These are phyloP conservation scores for Coemansia sp. DNA, from an alignment of 192 early-diverging fungal genomes.

Conservation along the genomic window DNA sequence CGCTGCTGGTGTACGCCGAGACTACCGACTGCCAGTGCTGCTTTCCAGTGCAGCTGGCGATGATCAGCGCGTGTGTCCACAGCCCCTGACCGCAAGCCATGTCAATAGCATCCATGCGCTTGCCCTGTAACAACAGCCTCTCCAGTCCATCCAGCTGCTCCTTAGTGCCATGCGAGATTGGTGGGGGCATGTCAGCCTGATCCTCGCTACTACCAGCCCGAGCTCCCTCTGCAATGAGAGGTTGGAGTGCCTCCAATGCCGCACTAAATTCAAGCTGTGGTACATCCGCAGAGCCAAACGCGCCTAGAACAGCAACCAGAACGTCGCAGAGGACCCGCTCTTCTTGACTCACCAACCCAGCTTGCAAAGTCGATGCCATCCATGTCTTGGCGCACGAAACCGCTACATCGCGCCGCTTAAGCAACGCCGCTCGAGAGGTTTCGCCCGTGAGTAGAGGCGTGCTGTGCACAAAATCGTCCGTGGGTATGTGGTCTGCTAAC, in stretches of 20 bases:
- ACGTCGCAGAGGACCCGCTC: slow-evolving; percentile 37
- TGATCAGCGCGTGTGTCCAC: slow-evolving; percentile 91
- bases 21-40: slow-evolving; percentile 83
- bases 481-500: slow-evolving; percentile 53
- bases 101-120: slow-evolving; percentile 48
- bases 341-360: slow-evolving; percentile 5
- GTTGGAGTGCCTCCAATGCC: slow-evolving; percentile 58
- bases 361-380: slow-evolving; percentile 7
- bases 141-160: slow-evolving; percentile 43
- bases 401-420: slow-evolving; percentile 49
- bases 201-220: slow-evolving; percentile 37
- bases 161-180: slow-evolving; percentile 19
- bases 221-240: slow-evolving; percentile 41
- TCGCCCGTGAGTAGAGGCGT: slow-evolving; percentile 67
- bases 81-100: slow-evolving; percentile 56
- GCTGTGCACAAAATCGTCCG: slow-evolving; percentile 1
- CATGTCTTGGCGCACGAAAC: slow-evolving; percentile 32
- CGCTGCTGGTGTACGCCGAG: slow-evolving; percentile 64
- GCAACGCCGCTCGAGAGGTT: slow-evolving; percentile 63
- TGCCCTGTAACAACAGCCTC: slow-evolving; percentile 39
- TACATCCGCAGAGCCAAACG: slow-evolving; percentile 24
- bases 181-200: neutral
- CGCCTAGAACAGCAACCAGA: slow-evolving; percentile 23
- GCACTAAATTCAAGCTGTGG: slow-evolving; percentile 11
- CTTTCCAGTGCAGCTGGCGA: slow-evolving; percentile 86